Base-by-base conservation (phyloP, 2,329 filamentous ascomycete species). In the Tolypocladium amazonense region DNA sequence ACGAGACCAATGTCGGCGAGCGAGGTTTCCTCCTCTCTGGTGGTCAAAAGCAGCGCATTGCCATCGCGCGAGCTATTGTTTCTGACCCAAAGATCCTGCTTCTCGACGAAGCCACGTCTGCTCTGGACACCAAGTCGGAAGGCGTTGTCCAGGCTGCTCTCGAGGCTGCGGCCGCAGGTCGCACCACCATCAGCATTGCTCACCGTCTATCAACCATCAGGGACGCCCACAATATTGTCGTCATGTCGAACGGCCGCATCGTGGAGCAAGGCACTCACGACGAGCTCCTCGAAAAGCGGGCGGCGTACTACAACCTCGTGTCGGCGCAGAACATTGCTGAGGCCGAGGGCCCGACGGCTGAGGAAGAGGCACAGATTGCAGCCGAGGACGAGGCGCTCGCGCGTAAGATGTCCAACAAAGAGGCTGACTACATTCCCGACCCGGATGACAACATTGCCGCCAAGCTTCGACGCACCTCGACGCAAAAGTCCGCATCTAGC, bases 31-130 rank as follows among this genome's bases (percentile, higher is more conserved):
- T 97, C 58, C 81, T 99, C 11, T 96, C 90, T 59, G 94, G 94
- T 71, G 94, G 94, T 41, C 94, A 99, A 75, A 96, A 97, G 73
- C 94, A 97, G 75, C 90, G 94, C 66, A 95, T 97, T 69, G 92
- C 93, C 15, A 97, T 97, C 73, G 92, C 93, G 9, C 83, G 92
- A 68, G 92, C 92, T 45, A 84, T 97, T 60, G 90, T 97, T 37
- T 93, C 89, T 23, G 89, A 97, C 67, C 93, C 93, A 0, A 95
- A 92, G 76, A 87, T 99, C 68, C 80, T 99, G 1, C 82, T 99
- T 0, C 86, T 99, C 6, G 94, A 99, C 65, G 94, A 99, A 73
- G 94, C 94, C 6, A 99, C 94, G 0, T 94, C 89, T 43, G 92
- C 92, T 4, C 81, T 99, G 0, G 94, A 99, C 69, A 96, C 93